A percentile compares a stretch with the other conserved stretches of the same genome.
These are phyloP conservation scores for Patellifolia procumbens DNA, from an alignment of 179 eudicot genomes.

Conservation along the genomic window DNA sequence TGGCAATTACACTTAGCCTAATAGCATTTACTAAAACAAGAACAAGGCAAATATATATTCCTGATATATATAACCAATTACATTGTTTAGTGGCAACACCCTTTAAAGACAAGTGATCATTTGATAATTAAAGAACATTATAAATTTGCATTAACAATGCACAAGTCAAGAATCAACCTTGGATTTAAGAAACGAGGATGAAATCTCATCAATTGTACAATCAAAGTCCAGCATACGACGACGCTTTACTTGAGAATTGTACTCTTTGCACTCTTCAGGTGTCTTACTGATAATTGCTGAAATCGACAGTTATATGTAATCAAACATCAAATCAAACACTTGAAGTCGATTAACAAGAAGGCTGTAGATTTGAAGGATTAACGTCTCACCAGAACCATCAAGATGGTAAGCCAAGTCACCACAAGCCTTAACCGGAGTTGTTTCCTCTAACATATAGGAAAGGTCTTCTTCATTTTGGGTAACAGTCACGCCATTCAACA, in stretches of 20 bases:
- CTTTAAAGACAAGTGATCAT: no score
- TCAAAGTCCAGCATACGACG: constrained; percentile 78
- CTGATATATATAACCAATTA: no score
- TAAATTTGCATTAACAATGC: background rate
- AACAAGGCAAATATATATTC: no score
- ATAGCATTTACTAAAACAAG: no score
- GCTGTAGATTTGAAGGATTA: background rate
- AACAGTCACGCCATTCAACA: no score
- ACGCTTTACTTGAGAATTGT: constrained; percentile 70
- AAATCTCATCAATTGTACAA: constrained; percentile 48
- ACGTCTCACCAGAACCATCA: constrained; percentile 38
- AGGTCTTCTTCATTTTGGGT: no score
- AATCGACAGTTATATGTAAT: no score
- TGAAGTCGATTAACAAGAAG: background rate
- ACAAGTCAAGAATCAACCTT: constrained; percentile 50
- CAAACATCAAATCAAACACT: no score
- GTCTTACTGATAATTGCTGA: constrained; percentile 53
- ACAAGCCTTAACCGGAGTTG: no score
- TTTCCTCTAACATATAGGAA: no score
- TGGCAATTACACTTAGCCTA: no score
- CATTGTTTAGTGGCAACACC: no score
- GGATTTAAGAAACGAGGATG: constrained; percentile 61
- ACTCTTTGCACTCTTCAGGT: constrained; percentile 41
- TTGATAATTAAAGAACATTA: background rate
- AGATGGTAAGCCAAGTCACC: constrained; percentile 58